These are phyloP conservation scores for Daldinia decipiens DNA, from an alignment of 495 filamentous ascomycete species.

Conservation along the genomic window DNA sequence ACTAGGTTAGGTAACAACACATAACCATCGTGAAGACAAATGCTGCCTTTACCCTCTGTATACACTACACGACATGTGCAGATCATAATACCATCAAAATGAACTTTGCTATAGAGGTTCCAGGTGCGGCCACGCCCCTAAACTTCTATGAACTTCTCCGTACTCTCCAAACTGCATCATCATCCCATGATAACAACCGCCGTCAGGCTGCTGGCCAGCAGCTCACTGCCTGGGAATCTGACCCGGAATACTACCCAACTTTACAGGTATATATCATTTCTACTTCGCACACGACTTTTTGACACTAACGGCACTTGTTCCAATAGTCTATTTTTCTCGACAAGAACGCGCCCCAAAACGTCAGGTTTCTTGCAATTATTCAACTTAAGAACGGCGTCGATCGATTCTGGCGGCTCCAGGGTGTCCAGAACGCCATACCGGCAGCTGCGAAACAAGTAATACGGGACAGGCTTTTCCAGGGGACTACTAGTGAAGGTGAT, in stretches of 20 bases:
- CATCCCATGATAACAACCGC: slow-evolving; percentile 77
- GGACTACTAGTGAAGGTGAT: slow-evolving; percentile 77
- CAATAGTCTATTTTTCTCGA: slow-evolving; percentile 81
- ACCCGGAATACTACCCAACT: slow-evolving; percentile 77
- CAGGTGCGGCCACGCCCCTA: slow-evolving; percentile 64
- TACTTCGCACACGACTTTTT: not conserved
- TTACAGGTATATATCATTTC: slow-evolving; percentile 71
- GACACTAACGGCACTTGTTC: slow-evolving; percentile 27
- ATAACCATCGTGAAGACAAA: not conserved
- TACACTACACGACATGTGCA: not conserved
- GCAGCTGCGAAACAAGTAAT: slow-evolving; percentile 80
- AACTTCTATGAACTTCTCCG: slow-evolving; percentile 74
- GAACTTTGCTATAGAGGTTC: slow-evolving; percentile 65
- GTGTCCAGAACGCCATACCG: slow-evolving; percentile 72
- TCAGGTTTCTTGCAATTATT: slow-evolving; percentile 90
- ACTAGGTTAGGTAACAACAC: not conserved
- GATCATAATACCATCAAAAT: slow-evolving; percentile 46
- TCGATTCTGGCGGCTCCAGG: slow-evolving; percentile 83
- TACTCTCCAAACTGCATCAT: slow-evolving; percentile 75
- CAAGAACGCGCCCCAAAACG: slow-evolving; percentile 73
- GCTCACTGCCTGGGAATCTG: slow-evolving; percentile 84
- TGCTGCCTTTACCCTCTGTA: not conserved
- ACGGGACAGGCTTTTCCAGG: slow-evolving; percentile 74
- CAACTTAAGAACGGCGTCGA: slow-evolving; percentile 96
- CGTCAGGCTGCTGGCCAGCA: slow-evolving; percentile 84